Evolutionary conservation across 2,329 filamentous ascomycete genomes (phyloP).

Genomic region (Tolypocladium amazonense): DNA sequence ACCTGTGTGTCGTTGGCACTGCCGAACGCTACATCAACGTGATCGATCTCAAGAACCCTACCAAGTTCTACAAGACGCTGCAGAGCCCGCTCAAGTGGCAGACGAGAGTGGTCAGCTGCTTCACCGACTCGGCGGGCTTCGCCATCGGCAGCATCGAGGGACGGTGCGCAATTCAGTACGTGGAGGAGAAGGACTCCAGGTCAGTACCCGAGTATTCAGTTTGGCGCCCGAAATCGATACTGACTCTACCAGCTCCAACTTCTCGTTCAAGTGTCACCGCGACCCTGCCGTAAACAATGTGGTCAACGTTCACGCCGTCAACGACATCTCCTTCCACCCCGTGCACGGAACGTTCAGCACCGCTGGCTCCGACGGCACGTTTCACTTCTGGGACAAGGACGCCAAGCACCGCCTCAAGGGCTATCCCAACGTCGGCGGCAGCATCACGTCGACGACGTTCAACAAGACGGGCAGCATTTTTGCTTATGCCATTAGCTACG

Average conservation of each 20-base stretch:
- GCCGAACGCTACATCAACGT: slow-evolving; percentile 96
- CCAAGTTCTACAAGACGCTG: slow-evolving; percentile 89
- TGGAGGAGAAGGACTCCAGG: slow-evolving; percentile 86
- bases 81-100: slow-evolving; percentile 98
- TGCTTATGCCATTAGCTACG: slow-evolving; percentile 85
- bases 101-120: slow-evolving; percentile 90
- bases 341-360: slow-evolving; percentile 97
- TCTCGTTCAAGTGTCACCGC: slow-evolving; percentile 98
- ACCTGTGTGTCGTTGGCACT: slow-evolving; percentile 82
- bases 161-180: slow-evolving; percentile 94
- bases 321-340: slow-evolving; percentile 96
- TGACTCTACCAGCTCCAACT: slow-evolving; percentile 58
- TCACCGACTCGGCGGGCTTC: slow-evolving; percentile 82
- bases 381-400: slow-evolving; percentile 94
- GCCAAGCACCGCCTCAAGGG: slow-evolving; percentile 85
- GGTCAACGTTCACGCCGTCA: slow-evolving; percentile 88
- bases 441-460: slow-evolving; percentile 87
- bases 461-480: slow-evolving; percentile 77
- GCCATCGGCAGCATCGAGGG: slow-evolving; percentile 96
- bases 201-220: slow-evolving; percentile 22
- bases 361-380: slow-evolving; percentile 88
- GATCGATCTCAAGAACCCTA: slow-evolving; percentile 78
- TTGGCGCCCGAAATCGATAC: neutral
- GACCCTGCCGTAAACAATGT: slow-evolving; percentile 65
- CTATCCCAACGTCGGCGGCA: slow-evolving; percentile 73